phyloP scores from a whole-genome alignment of 352 stramenopile genomes.

The Phytopythium cucurbitacearum region DNA sequence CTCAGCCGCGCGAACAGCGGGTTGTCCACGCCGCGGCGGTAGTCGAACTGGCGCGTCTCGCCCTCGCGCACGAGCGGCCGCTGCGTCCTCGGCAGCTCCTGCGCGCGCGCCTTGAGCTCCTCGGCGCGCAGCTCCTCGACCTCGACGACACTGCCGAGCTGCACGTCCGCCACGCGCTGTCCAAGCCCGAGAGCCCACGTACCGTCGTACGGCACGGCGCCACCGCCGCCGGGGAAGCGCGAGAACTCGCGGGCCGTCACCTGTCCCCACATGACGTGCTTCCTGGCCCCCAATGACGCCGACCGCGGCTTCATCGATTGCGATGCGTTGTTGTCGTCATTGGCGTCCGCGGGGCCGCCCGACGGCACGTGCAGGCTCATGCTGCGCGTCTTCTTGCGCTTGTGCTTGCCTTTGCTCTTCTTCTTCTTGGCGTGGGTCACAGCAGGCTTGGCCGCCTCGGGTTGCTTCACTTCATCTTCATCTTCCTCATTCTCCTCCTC shows the following conservation, averaged over 20 bases:
- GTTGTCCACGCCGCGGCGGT: conserved; percentile 62
- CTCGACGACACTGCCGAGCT: conserved; percentile 67
- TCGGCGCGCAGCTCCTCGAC: conserved; percentile 49
- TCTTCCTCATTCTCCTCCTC: conserved; percentile 5
- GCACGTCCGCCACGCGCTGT: conserved; percentile 47
- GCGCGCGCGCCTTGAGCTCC: conserved; percentile 47
- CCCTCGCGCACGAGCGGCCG: conserved; percentile 46
- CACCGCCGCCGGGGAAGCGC: conserved; percentile 71
- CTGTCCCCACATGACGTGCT: conserved; percentile 75
- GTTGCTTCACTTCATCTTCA: conserved; percentile 1
- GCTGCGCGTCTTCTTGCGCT: conserved; percentile 66
- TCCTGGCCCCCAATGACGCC: conserved; percentile 49
- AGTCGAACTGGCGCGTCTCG: conserved; percentile 83
- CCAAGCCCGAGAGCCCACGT: conserved; percentile 79
- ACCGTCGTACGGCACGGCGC: conserved; percentile 74
- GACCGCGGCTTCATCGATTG: conserved; percentile 49
- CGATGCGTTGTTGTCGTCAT: conserved; percentile 5
- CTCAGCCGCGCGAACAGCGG: conserved; percentile 72
- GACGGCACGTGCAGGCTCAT: conserved; percentile 56
- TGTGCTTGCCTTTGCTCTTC: conserved; percentile 75
- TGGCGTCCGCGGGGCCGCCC: conserved; percentile 3
- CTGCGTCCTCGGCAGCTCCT: conserved; percentile 61
- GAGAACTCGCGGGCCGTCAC: conserved; percentile 71
- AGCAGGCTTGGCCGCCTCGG: neutral
- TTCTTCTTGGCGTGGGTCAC: conserved; percentile 21